phyloP scores from a whole-genome alignment of 345 rosid species.

The Aquilaria malaccensis region DNA sequence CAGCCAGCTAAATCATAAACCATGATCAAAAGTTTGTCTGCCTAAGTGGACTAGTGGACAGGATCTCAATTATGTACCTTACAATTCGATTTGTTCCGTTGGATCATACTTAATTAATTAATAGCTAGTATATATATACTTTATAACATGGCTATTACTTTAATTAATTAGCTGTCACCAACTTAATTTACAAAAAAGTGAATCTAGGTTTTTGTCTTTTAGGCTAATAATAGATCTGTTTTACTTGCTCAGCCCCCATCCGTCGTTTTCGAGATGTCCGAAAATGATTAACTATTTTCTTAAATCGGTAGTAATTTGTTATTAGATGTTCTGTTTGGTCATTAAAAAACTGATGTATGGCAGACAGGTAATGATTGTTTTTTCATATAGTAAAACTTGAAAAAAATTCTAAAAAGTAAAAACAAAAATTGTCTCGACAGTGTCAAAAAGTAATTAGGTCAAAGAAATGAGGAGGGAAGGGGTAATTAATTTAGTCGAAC shows the following conservation, averaged over 20 bases:
- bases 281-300: too few species aligned
- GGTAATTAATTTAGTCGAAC: too few species aligned
- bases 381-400: too few species aligned
- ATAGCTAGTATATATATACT: conserved; percentile 2
- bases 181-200: conserved; percentile 22
- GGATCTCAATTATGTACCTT: conserved; percentile 2
- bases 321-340: too few species aligned
- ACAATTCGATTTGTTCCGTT: conserved; percentile 8
- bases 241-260: background rate
- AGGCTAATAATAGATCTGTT: conserved; percentile 24
- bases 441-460: too few species aligned
- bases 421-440: too few species aligned
- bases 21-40: conserved; percentile 21
- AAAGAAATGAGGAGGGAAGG: too few species aligned
- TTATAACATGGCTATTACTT: conserved; percentile 21
- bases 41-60: conserved; percentile 19
- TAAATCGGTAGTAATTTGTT: too few species aligned
- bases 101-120: background rate
- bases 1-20: conserved; percentile 7
- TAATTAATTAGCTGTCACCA: conserved; percentile 34
- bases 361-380: too few species aligned
- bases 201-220: conserved; percentile 41
- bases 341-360: too few species aligned
- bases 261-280: too few species aligned
- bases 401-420: too few species aligned